Conservation (phyloP, 768 basidiomycete species). For the Mycena venus region DNA sequence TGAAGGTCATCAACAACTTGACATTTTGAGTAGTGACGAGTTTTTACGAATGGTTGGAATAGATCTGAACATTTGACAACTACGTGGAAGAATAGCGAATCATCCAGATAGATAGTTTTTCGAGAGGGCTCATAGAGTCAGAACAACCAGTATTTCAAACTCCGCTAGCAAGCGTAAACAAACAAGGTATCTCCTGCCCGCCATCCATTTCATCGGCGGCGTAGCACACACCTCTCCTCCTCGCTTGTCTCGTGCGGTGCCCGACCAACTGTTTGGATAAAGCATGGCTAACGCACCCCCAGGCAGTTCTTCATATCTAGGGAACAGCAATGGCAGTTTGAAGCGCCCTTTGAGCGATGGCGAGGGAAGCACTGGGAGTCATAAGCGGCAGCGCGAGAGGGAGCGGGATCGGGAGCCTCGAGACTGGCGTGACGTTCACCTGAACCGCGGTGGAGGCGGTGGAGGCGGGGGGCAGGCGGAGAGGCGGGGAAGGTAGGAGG, state of each 20-base stretch:
- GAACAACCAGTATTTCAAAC: too few species aligned
- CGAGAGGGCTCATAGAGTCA: too few species aligned
- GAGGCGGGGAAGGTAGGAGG: constrained; percentile 39
- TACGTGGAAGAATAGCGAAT: too few species aligned
- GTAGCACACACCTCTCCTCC: too few species aligned
- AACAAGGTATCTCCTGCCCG: constrained; percentile 33
- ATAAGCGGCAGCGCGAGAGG: constrained; percentile 70
- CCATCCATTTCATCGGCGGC: constrained; percentile 24
- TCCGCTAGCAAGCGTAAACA: not conserved
- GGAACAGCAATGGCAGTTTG: constrained; percentile 43
- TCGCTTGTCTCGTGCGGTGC: constrained; percentile 85
- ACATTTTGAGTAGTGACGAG: too few species aligned
- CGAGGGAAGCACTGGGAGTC: constrained; percentile 51
- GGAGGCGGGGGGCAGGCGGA: constrained; percentile 52
- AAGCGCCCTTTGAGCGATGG: constrained; percentile 83
- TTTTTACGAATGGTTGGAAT: not conserved
- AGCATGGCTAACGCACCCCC: constrained; percentile 88
- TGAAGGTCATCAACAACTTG: constrained; percentile 6
- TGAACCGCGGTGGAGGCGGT: constrained; percentile 57
- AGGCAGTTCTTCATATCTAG: constrained; percentile 57
- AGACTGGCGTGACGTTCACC: constrained; percentile 80
- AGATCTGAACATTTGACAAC: not conserved
- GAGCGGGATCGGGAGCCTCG: constrained; percentile 58
- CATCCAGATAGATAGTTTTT: too few species aligned
- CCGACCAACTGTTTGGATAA: constrained; percentile 68